Base-by-base conservation (phyloP, 139 green algal genomes). In the Mychonastes homosphaera region DNA sequence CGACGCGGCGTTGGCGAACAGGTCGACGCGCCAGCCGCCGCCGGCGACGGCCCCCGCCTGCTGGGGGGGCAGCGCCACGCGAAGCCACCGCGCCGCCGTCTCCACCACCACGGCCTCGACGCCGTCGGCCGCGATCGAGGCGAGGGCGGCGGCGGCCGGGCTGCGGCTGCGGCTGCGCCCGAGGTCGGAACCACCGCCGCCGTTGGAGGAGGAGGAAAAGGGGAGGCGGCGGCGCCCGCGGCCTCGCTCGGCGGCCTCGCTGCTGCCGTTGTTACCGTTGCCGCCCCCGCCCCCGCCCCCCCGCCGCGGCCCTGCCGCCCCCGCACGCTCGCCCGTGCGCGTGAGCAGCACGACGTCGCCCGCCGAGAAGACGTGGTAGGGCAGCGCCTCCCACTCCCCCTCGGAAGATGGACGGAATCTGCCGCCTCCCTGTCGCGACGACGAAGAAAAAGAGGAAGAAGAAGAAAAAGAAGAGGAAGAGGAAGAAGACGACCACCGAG, bases 31-130 rank as follows among this genome's bases (percentile, higher is more conserved):
- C 75, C 75, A 82, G 30, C 44, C 46, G 30, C 43, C 23, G n/a
- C 72, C 72, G 56, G 54, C 57, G 24, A 54, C 21, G 46, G 46
- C 40, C 4, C 39, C 13, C 30, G 58, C 63, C 19, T 62, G 23
- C 18, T 52, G 30, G 7, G 48, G 26, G 1, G 67, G 63, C 28
- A 82, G 44, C 2, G 75, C 75, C 10, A 79, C 67, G 7, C 68
- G 47, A 6, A 82, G 32, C 75, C 75, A 82, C 9, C 70, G 43
- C n/a, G 56, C 46, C 39, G 57, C 64, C 62, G 60, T 76, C 39
- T 79, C 75, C 48, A 82, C 53, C 8, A 82, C 54, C 23, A 82
- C 58, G 1, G 49, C 67, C 55, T 79, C 71, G 13, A 69, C 19
- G 8, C 63, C 62, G 38, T 70, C 38, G 36, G 50, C 47, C 7